Evolutionary conservation across 768 basidiomycete species (phyloP), one percentile per base, ranked within the genome.

Genomic region (Boletus eberwhitei): DNA sequence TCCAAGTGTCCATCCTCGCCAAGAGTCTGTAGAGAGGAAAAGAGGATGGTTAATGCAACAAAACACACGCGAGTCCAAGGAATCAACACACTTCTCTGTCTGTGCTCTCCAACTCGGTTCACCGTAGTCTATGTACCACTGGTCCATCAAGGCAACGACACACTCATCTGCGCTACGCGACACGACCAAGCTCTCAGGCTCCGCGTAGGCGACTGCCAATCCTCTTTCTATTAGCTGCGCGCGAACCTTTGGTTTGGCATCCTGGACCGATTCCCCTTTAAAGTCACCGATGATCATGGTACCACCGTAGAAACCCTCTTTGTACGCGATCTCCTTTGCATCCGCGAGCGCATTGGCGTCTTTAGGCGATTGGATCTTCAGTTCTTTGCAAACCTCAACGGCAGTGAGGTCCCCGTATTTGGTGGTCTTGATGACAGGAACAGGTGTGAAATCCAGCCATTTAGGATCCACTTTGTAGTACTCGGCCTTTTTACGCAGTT

Each of bases 101-200:
- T 90, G 81, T 16, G 79, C 82, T 70, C 87, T 90, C 97, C 97
- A 99, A n/a, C 70, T 68, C 1, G 83, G 71, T 75, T 98, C 93
- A 62, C 96, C 97, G 64, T 98, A 99, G 72, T 98, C 93, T 71
- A 98, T 74, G 72, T 98, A 99, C 95, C 96, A 99, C 73, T 99
- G 97, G 69, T 99, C 97, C 84, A 94, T 95, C 60, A 99, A 75
- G 4, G 96, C 95, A 54, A 99, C 93, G 19, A 98, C 90, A 75
- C 97, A 99, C 73, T 98, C 96, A 66, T 99, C 97, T n/a, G 82
- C 85, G 71, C 89, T 93, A 41, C 96, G 80, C 42, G 88, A 91
- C 64, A 94, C 83, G 64, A 98, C 88, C 60, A 91, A 69, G 52
- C 88, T 89, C 71, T 98, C 95, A 1, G 96, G 96, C 73, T 98